A percentile compares a stretch with the other conserved stretches of the same genome.
Evolutionary conservation across 2,329 filamentous ascomycete genomes (phyloP).

Genomic region (Diaporthe australafricana): DNA sequence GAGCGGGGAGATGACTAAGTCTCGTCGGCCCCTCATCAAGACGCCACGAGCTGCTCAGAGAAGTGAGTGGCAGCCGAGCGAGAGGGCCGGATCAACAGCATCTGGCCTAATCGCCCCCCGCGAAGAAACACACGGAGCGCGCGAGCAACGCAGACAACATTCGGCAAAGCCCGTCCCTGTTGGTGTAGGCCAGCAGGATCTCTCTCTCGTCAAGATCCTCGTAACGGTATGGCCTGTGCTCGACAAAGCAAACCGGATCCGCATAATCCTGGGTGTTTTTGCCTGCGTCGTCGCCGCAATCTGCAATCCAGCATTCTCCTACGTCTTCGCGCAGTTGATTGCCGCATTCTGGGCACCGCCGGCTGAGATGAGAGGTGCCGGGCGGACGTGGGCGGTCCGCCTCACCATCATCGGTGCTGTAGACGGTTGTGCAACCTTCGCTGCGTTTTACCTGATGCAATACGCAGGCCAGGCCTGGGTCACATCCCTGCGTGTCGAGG

Average conservation of each 20-base stretch:
- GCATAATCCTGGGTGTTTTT: slow-evolving; percentile 70
- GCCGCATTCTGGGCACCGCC: slow-evolving; percentile 69
- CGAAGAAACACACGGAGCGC: neutral
- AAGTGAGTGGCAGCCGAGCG: neutral
- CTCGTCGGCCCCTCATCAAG: slow-evolving; percentile 10
- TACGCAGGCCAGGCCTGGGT: slow-evolving; percentile 81
- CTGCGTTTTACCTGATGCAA: slow-evolving; percentile 79
- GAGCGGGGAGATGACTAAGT: slow-evolving; percentile 31
- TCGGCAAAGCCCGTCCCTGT: neutral
- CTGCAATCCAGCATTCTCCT: slow-evolving; percentile 80
- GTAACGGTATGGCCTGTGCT: slow-evolving; percentile 78
- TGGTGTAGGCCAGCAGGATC: neutral
- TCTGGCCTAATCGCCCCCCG: neutral
- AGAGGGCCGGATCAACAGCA: neutral
- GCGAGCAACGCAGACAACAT: neutral
- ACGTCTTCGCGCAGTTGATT: slow-evolving; percentile 78
- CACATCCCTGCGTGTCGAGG: slow-evolving; percentile 74
- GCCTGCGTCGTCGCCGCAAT: slow-evolving; percentile 73
- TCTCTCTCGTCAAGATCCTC: slow-evolving; percentile 66
- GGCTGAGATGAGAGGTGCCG: slow-evolving; percentile 58
- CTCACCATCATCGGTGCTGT: slow-evolving; percentile 75
- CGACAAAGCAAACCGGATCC: slow-evolving; percentile 58
- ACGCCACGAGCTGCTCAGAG: neutral
- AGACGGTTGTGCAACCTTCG: slow-evolving; percentile 74
- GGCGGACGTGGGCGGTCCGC: slow-evolving; percentile 75